A percentile compares a stretch with the other conserved stretches of the same genome.
Evolutionary conservation across 2,329 filamentous ascomycete genomes (phyloP).

Genomic region (Alternaria brassicicola): DNA sequence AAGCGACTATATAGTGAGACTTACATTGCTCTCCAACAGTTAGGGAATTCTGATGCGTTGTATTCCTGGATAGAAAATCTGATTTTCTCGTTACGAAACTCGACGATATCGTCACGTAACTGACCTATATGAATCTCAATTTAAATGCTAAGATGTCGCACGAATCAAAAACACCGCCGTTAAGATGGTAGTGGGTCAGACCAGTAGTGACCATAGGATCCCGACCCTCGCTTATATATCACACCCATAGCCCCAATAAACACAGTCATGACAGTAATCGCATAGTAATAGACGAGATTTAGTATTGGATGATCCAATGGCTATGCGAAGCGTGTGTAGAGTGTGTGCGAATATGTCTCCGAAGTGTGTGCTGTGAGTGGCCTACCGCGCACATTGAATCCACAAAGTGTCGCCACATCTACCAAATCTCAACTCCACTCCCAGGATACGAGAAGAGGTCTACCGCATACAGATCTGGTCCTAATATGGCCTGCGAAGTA

Average conservation of each 20-base stretch:
- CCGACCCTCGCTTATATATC: too few relatives aligned
- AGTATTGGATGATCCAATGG: too few relatives aligned
- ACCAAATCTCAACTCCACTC: neutral
- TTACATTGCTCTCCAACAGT: neutral
- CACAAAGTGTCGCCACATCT: neutral
- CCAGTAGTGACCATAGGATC: too few relatives aligned
- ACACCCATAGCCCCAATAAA: too few relatives aligned
- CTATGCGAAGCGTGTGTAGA: too few relatives aligned
- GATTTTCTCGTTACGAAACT: neutral
- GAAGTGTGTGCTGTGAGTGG: neutral
- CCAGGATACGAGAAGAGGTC: neutral
- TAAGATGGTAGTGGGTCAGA: too few relatives aligned
- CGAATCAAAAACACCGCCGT: neutral
- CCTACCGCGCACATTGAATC: neutral
- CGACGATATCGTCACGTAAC: neutral
- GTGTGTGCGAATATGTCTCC: too few relatives aligned
- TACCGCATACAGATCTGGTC: neutral
- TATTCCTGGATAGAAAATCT: neutral
- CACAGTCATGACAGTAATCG: too few relatives aligned
- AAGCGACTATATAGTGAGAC: too few relatives aligned
- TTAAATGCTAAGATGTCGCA: neutral
- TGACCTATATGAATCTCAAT: accelerated
- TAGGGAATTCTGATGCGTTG: neutral
- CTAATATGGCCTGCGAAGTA: neutral
- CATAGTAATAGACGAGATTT: too few relatives aligned